phyloP scores from a whole-genome alignment of 2,329 filamentous ascomycete species.

The Corinectria fuckeliana region DNA sequence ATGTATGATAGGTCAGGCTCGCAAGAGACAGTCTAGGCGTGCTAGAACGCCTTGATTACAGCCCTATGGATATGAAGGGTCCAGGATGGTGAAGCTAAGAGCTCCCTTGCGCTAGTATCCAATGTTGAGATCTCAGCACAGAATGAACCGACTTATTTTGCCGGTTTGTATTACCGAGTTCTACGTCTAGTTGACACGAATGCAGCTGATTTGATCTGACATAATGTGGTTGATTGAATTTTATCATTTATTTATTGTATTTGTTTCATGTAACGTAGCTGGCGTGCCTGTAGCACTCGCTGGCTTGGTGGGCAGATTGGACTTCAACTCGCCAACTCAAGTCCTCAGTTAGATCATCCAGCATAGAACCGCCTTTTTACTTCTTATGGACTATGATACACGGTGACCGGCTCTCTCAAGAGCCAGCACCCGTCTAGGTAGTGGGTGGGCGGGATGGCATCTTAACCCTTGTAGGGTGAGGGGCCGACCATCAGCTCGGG shows the following conservation, averaged over 20 bases:
- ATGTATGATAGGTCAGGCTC: neutral
- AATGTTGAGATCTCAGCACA: neutral
- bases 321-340: neutral
- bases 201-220: too few species aligned
- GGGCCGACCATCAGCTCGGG: constrained; percentile 96
- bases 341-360: neutral
- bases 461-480: constrained; percentile 61
- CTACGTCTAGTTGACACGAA: too few species aligned
- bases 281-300: too few species aligned
- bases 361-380: neutral
- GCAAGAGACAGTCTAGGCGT: neutral
- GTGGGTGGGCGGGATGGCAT: neutral
- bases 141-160: neutral
- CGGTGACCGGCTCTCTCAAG: neutral
- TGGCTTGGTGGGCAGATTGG: too few species aligned
- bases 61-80: neutral
- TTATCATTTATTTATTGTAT: too few species aligned
- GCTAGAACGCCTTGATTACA: neutral
- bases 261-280: too few species aligned
- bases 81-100: neutral
- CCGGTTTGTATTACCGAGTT: neutral
- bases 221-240: too few species aligned
- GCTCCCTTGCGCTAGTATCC: neutral
- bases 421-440: neutral
- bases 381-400: neutral